Percentiles rank a stretch among this genome's conserved stretches.
Conservation (phyloP, 306 rosid species). For the Vachellia pachyceras region DNA sequence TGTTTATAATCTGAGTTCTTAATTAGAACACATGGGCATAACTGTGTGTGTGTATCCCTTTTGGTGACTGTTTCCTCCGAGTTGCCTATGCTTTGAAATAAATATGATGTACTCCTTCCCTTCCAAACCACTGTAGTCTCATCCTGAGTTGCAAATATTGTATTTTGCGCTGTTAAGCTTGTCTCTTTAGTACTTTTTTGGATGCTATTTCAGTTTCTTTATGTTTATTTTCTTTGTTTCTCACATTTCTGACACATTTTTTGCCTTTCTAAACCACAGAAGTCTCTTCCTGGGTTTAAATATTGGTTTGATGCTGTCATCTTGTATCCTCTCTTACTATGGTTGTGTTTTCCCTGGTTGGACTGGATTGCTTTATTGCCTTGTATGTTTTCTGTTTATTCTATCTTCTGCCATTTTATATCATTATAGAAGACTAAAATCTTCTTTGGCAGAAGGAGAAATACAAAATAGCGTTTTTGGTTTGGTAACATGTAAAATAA, state of each 20-base stretch:
- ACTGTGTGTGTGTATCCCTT: not conserved
- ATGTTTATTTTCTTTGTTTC: not conserved
- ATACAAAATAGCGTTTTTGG: not conserved
- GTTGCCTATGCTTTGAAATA: not conserved
- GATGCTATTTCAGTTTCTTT: not conserved
- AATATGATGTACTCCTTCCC: not conserved
- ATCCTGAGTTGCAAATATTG: not conserved
- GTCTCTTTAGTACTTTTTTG: not conserved
- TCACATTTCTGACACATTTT: not conserved
- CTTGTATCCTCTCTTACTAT: not conserved
- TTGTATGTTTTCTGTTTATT: not conserved
- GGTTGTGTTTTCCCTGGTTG: not conserved
- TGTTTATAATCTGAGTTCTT: not conserved
- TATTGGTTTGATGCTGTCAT: not conserved
- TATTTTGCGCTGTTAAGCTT: not conserved
- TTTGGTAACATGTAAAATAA: not conserved
- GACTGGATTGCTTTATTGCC: not conserved
- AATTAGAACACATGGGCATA: not conserved
- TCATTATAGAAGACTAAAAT: not conserved
- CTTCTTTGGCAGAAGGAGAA: not conserved
- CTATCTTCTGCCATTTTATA: not conserved
- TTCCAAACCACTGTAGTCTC: not conserved
- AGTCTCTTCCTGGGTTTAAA: slow-evolving; percentile 3
- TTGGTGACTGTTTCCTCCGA: not conserved
- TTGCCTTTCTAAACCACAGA: not conserved